Conservation (phyloP, 2,329 filamentous ascomycete genomes). For the Coleophoma crateriformis region DNA sequence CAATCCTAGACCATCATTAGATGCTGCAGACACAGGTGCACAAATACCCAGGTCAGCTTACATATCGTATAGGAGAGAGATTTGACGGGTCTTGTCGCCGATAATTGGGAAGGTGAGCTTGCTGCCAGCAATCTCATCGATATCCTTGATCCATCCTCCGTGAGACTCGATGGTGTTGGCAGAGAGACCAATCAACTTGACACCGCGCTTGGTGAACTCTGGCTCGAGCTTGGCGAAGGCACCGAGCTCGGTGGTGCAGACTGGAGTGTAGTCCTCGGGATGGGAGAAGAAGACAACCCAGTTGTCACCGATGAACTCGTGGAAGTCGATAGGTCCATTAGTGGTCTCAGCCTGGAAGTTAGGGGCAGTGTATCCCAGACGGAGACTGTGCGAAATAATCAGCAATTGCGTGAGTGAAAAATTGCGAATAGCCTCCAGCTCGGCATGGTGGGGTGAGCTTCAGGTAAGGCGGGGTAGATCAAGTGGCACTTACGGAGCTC, state of each 20-base stretch:
- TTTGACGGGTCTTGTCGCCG: constrained; percentile 72
- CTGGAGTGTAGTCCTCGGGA: constrained; percentile 87
- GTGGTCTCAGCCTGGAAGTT: constrained; percentile 84
- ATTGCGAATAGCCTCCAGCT: background rate
- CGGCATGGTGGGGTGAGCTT: background rate
- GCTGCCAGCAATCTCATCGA: constrained; percentile 70
- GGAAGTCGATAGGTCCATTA: constrained; percentile 72
- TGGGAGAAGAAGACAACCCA: constrained; percentile 84
- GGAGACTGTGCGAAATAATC: constrained; percentile 39
- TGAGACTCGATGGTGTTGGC: constrained; percentile 84
- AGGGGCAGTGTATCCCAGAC: constrained; percentile 63
- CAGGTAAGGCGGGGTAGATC: no score
- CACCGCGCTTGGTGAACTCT: constrained; percentile 80
- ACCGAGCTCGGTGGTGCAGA: constrained; percentile 93
- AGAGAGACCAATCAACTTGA: constrained; percentile 86
- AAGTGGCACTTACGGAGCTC: no score
- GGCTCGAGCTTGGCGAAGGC: constrained; percentile 85
- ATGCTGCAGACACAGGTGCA: no score
- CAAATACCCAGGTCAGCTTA: no score
- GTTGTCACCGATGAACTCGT: constrained; percentile 72
- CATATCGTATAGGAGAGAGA: constrained; percentile 77
- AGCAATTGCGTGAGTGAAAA: background rate
- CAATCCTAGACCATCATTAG: constrained; percentile 35
- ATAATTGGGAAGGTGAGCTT: constrained; percentile 74
- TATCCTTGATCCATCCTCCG: constrained; percentile 86